Base-by-base conservation (phyloP, 164 flowering plant genomes). In the Sedum album region DNA sequence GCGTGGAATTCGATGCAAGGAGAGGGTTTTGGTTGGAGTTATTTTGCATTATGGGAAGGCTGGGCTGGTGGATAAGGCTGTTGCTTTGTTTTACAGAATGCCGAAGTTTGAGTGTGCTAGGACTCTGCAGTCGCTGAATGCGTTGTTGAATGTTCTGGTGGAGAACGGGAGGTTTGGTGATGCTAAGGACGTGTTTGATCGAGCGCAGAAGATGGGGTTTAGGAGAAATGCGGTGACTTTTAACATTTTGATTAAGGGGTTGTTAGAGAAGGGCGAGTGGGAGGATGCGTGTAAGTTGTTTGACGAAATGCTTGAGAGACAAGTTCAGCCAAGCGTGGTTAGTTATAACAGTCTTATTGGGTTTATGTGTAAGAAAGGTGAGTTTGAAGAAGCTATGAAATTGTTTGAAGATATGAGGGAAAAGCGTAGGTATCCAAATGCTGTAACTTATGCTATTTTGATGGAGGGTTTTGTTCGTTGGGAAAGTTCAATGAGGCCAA, bases 291-390 rank as follows among this genome's bases (percentile, higher is more conserved):
- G 82, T 68, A 48, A 78, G 20, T 66, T 87, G 88, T 87, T 90
- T 71, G 96, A 87, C 36, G 86, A 87, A 87, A 93, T 93, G 98
- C 84, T 86, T 71, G 88, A 84, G 61, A 82, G 78, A 73, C 77
- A 76, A 49, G 46, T 41, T 9, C 11, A 7, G 46, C 7, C 46
- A 2, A 13, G 46, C 11, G 46, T 41, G 15, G 46, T 41, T 41
- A 41, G 46, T 41, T 41, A 41, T 41, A 41, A 13, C 11, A 8
- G 15, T 41, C 15, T 8, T 9, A 41, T 41, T 41, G 46, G 15
- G 46, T 41, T 7, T 41, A 7, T 41, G 11, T 41, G 46, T 41
- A 41, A 41, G 15, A 41, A 41, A 8, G 15, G 46, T 41, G 46
- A 41, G 46, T 41, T 41, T 41, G 65, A 26, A 9, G 51, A 72